These are phyloP conservation scores for Nidularia pulvinata DNA, from an alignment of 768 basidiomycete species.

Conservation along the genomic window DNA sequence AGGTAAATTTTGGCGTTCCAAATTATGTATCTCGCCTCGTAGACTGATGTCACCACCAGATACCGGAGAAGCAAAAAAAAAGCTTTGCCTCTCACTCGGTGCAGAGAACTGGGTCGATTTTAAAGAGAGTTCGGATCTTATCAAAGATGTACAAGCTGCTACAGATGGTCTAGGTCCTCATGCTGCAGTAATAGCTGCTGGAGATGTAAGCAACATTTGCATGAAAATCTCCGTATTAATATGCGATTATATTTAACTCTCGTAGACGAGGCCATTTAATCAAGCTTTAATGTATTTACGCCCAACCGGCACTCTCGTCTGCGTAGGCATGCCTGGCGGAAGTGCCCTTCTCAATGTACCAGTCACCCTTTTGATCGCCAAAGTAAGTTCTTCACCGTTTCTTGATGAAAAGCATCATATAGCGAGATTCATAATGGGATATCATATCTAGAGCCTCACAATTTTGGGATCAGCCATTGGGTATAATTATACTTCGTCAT, in stretches of 20 bases:
- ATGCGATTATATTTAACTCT: no score
- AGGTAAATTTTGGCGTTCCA: conserved; percentile 18
- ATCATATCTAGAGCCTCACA: conserved; percentile 43
- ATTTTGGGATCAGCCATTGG: conserved; percentile 35
- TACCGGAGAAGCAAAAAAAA: conserved; percentile 68
- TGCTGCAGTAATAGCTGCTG: conserved; percentile 60
- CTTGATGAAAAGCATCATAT: no score
- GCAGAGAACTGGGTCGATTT: conserved; percentile 84
- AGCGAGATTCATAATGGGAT: no score
- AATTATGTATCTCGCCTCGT: background rate
- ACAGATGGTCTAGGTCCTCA: conserved; percentile 74
- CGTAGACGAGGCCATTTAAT: conserved; percentile 33
- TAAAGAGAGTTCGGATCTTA: conserved; percentile 56
- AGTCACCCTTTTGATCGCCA: conserved; percentile 35
- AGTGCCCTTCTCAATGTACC: conserved; percentile 51
- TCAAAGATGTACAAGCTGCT: conserved; percentile 56
- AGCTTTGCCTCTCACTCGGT: conserved; percentile 49
- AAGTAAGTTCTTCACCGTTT: conserved; percentile 25
- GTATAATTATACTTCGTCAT: conserved; percentile 12
- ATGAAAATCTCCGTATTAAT: no score
- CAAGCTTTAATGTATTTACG: conserved; percentile 74
- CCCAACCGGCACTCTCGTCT: conserved; percentile 65
- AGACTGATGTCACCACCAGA: conserved; percentile 48
- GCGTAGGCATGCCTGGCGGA: conserved; percentile 61
- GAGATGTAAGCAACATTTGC: conserved; percentile 29